phyloP scores from a whole-genome alignment of 2,329 filamentous ascomycete genomes.

The Penicillium sp. region DNA sequence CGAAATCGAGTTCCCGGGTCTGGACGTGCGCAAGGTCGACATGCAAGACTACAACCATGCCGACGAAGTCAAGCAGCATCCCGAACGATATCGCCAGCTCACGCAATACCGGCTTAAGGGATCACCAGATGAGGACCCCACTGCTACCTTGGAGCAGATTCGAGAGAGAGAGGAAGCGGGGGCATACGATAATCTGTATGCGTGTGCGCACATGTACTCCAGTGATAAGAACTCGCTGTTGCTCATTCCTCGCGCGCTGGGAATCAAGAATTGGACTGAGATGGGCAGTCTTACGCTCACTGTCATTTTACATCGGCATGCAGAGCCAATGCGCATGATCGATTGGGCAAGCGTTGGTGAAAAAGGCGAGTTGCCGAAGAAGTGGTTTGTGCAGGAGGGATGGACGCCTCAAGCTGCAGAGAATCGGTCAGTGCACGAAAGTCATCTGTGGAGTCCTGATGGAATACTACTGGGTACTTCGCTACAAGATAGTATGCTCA shows the following conservation, averaged over 20 bases:
- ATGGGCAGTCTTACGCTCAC: constrained; percentile 54
- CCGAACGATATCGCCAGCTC: constrained; percentile 45
- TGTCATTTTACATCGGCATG: constrained; percentile 50
- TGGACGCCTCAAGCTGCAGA: constrained; percentile 48
- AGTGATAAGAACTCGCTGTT: constrained; percentile 59
- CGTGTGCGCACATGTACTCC: constrained; percentile 60
- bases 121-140: constrained; percentile 35
- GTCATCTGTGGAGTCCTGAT: constrained; percentile 47
- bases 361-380: constrained; percentile 26
- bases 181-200: constrained; percentile 55
- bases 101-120: constrained; percentile 51
- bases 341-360: constrained; percentile 30
- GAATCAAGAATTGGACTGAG: constrained; percentile 40
- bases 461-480: constrained; percentile 50
- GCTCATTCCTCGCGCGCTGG: constrained; percentile 54
- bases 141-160: constrained; percentile 15
- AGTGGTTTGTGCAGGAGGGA: constrained; percentile 55
- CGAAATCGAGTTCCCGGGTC: constrained; percentile 40
- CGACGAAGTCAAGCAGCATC: constrained; percentile 26
- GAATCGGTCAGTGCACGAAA: constrained; percentile 52
- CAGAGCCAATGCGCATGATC: constrained; percentile 44
- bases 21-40: constrained; percentile 56
- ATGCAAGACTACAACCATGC: constrained; percentile 53
- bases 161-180: constrained; percentile 31
- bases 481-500: constrained; percentile 54